Base-by-base conservation (phyloP, 2,329 filamentous ascomycete species). In the Ceratocystis alfenasii region DNA sequence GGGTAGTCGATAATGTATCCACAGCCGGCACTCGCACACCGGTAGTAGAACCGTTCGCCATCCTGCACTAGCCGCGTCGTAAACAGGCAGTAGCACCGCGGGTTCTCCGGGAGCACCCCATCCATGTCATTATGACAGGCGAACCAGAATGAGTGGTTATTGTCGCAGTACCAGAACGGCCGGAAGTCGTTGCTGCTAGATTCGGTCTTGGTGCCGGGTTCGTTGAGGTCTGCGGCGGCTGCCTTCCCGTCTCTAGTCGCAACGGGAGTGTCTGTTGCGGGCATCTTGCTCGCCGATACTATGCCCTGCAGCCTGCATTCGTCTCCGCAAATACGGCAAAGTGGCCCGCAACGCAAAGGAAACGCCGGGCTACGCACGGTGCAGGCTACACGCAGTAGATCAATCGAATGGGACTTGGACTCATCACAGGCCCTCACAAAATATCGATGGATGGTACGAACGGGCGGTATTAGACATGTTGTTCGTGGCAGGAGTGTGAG, bases 21-120 rank as follows among this genome's bases (percentile, higher is more conserved):
- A 28, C 66, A 67, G 5, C 63, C 63, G 5, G 63, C 66, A 12
- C 63, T 50, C 10, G 66, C 66, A 65, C 66, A 67, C 1, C 65
- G 65, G 33, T 61, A 67, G 45, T 67, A 67, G 44, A 62, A 30
- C n/a, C 50, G 33, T 12, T 28, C 28, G 17, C 41, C 53, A 20
- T 36, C 61, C 7, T 36, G 36, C 57, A 53, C 57, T 2, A 63
- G 57, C 41, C 66, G 46, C 41, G 66, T 48, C 20, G 66, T 67
- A 30, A 67, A 67, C 1, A 63, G 46, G 44, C 66, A 67, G 45
- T 65, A 67, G 33, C 63, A 67, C 8, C 66, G 46, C n/a, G 66
- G 66, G 55, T 67, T 67, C 50, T 67, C 66, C 20, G 66, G 60
- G n/a, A 67, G 44, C 44, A 67, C 53, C 28, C 66, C 63, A 33